A percentile compares a stretch with the other conserved stretches of the same genome.
Conservation (phyloP, 305 asterid species). For the Rubia peregrina region DNA sequence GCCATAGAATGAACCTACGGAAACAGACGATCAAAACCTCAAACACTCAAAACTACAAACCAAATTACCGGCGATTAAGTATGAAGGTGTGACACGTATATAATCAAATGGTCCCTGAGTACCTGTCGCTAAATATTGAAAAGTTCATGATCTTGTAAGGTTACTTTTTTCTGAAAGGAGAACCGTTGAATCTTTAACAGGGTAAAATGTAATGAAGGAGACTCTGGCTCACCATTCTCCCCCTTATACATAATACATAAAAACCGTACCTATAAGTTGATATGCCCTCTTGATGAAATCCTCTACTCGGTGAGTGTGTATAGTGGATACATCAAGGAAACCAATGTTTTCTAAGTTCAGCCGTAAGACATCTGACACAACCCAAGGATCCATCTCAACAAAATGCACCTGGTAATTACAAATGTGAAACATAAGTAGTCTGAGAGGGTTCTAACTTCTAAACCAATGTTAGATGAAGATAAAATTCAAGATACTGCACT, state of each 20-base stretch:
- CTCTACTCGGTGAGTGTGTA: slow-evolving; percentile 76
- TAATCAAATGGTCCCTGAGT: slow-evolving; percentile 68
- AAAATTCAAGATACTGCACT: neutral
- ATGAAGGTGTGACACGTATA: slow-evolving; percentile 91
- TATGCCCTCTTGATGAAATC: slow-evolving; percentile 64
- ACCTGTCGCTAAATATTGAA: slow-evolving; percentile 31
- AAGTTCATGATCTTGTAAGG: neutral
- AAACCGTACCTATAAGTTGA: slow-evolving; percentile 46
- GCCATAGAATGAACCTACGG: slow-evolving; percentile 64
- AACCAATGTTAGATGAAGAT: neutral
- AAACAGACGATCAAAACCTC: slow-evolving; percentile 1
- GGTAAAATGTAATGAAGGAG: neutral
- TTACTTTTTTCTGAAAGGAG: neutral
- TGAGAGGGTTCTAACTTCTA: neutral
- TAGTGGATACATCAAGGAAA: slow-evolving; percentile 64
- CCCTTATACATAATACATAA: neutral
- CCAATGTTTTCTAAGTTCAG: slow-evolving; percentile 82
- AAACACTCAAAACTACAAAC: neutral
- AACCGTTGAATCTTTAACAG: neutral
- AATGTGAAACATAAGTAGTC: neutral
- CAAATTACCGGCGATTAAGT: slow-evolving; percentile 19
- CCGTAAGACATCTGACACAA: slow-evolving; percentile 72
- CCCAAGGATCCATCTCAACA: slow-evolving; percentile 99
- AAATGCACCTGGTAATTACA: slow-evolving; percentile 61
- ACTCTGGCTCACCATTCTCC: neutral